Evolutionary conservation across 169 alveolate species (phyloP).

Genomic region (Perkinsus olseni): DNA sequence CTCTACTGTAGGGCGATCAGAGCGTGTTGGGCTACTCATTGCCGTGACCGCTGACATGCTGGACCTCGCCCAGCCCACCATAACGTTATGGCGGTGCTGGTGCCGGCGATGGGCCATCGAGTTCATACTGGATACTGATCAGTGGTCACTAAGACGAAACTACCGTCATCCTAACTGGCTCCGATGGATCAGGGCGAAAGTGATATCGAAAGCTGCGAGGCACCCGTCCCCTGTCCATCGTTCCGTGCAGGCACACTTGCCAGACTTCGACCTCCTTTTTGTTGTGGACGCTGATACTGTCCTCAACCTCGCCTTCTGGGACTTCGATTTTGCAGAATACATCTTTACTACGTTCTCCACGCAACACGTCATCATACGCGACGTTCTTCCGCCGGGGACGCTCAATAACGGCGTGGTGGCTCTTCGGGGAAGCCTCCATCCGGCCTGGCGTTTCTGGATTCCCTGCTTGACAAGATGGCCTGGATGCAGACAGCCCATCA

Average conservation of each 20-base stretch:
- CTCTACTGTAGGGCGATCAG: background rate
- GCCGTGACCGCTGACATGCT: background rate
- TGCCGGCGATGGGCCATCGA: background rate
- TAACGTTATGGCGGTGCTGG: conserved; percentile 8
- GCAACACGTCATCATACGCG: conserved; percentile 6
- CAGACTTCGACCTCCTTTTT: background rate
- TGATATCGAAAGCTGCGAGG: background rate
- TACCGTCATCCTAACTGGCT: conserved; percentile 2
- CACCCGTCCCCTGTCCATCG: background rate
- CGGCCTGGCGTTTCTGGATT: conserved; percentile 4
- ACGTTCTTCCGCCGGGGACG: conserved; percentile 2
- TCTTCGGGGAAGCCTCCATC: background rate
- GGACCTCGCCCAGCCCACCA: background rate
- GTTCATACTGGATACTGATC: background rate
- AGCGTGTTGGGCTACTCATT: background rate
- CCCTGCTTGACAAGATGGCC: background rate
- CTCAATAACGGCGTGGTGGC: background rate
- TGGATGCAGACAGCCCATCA: conserved; percentile 10
- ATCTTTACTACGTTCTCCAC: background rate
- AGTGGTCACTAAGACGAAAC: background rate
- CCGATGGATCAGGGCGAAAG: background rate
- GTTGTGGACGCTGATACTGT: background rate
- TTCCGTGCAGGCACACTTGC: background rate
- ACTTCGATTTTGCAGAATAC: background rate
- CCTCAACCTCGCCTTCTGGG: background rate